These are phyloP conservation scores for Colletotrichum sansevieriae DNA, from an alignment of 2,329 filamentous ascomycete species.

Conservation along the genomic window DNA sequence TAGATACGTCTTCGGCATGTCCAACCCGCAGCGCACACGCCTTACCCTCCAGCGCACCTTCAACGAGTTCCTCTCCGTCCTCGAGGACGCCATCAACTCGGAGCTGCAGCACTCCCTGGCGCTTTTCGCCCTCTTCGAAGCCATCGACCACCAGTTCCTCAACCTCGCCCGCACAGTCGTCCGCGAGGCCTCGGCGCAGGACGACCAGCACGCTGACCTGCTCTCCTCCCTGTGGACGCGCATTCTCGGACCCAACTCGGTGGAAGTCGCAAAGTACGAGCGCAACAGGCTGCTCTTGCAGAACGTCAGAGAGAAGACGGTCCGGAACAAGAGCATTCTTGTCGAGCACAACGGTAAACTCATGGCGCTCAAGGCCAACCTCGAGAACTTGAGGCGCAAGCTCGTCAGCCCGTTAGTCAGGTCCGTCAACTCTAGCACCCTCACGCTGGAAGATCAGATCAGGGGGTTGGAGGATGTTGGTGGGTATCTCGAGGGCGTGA, in stretches of 20 bases:
- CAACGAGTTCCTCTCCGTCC: slow-evolving; percentile 85
- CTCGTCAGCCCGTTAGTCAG: slow-evolving; percentile 87
- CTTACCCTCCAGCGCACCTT: slow-evolving; percentile 88
- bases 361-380: slow-evolving; percentile 84
- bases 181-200: slow-evolving; percentile 85
- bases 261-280: slow-evolving; percentile 88
- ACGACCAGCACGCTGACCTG: slow-evolving; percentile 83
- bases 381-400: slow-evolving; percentile 86
- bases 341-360: slow-evolving; percentile 89
- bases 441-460: slow-evolving; percentile 89
- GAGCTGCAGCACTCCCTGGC: slow-evolving; percentile 85
- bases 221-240: slow-evolving; percentile 88
- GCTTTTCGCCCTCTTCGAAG: slow-evolving; percentile 91
- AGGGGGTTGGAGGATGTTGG: slow-evolving; percentile 84
- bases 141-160: slow-evolving; percentile 89
- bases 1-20: slow-evolving; percentile 82
- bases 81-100: slow-evolving; percentile 89
- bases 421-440: slow-evolving; percentile 74
- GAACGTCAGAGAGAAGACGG: slow-evolving; percentile 84
- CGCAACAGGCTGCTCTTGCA: slow-evolving; percentile 86
- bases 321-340: slow-evolving; percentile 88
- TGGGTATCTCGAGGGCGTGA: slow-evolving; percentile 79
- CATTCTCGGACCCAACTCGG: slow-evolving; percentile 81
- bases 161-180: slow-evolving; percentile 88
- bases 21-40: slow-evolving; percentile 83